These are phyloP conservation scores for Immersiella caudata DNA, from an alignment of 495 filamentous ascomycete species.

Conservation along the genomic window DNA sequence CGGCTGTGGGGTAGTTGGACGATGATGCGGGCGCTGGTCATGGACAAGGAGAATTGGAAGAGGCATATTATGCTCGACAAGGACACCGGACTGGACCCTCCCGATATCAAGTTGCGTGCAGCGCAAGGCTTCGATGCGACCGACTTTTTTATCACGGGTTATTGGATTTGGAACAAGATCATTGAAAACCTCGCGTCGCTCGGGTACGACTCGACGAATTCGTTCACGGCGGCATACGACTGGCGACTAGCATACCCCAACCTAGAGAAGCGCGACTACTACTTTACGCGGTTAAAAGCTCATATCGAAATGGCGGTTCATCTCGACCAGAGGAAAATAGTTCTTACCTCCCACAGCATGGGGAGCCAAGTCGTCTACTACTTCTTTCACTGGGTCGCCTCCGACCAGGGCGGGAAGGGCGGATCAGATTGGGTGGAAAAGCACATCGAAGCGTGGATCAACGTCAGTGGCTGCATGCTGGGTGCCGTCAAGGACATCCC, in stretches of 20 bases:
- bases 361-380: slow-evolving; percentile 93
- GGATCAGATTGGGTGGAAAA: slow-evolving; percentile 88
- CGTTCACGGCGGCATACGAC: slow-evolving; percentile 94
- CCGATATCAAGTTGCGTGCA: slow-evolving; percentile 87
- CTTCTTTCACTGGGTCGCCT: slow-evolving; percentile 97
- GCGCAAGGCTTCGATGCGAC: slow-evolving; percentile 98
- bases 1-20: slow-evolving; percentile 96
- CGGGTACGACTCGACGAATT: slow-evolving; percentile 94
- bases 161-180: slow-evolving; percentile 99
- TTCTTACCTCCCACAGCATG: slow-evolving; percentile 95
- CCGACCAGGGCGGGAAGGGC: slow-evolving; percentile 73
- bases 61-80: slow-evolving; percentile 96
- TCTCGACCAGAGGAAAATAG: slow-evolving; percentile 74
- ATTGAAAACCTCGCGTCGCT: slow-evolving; percentile 93
- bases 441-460: slow-evolving; percentile 93
- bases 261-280: slow-evolving; percentile 86
- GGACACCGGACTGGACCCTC: slow-evolving; percentile 85
- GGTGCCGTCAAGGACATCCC: slow-evolving; percentile 91
- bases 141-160: slow-evolving; percentile 88
- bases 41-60: slow-evolving; percentile 94
- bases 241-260: slow-evolving; percentile 95
- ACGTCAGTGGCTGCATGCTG: slow-evolving; percentile 97
- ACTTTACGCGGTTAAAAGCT: slow-evolving; percentile 84
- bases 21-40: slow-evolving; percentile 93
- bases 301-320: slow-evolving; percentile 83